Conservation (phyloP, 192 early-diverging fungal genomes). For the Entomortierella lignicola region DNA sequence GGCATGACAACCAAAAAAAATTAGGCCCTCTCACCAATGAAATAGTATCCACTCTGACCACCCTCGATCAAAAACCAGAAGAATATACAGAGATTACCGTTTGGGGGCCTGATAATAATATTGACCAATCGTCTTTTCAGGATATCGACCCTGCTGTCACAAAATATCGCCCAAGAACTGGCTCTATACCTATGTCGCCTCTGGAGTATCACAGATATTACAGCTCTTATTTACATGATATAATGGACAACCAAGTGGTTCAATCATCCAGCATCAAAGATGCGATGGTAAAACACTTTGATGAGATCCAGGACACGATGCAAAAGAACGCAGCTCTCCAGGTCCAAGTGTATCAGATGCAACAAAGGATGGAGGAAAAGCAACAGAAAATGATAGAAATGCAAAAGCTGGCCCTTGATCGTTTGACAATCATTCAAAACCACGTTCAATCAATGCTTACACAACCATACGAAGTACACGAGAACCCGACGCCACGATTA, state of each 20-base stretch:
- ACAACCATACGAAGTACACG: conserved; percentile 18
- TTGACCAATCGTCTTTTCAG: no score
- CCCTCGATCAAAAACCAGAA: no score
- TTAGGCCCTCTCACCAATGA: no score
- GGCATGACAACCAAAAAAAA: no score
- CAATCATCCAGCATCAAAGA: not conserved
- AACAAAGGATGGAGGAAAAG: not conserved
- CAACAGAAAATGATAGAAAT: not conserved
- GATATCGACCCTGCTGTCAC: not conserved
- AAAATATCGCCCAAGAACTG: not conserved
- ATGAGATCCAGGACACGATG: not conserved
- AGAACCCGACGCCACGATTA: conserved; percentile 8
- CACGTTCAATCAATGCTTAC: conserved; percentile 7
- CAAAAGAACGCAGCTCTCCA: conserved; percentile 1
- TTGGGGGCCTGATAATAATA: no score
- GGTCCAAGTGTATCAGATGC: not conserved
- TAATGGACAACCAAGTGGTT: not conserved
- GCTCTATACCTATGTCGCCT: not conserved
- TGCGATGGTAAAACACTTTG: not conserved
- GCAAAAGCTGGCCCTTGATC: not conserved
- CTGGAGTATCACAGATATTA: not conserved
- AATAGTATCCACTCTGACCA: no score
- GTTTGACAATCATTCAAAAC: not conserved
- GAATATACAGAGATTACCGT: no score
- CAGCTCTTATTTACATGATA: not conserved